phyloP scores from a whole-genome alignment of 805 yeast genomes.

The Pichia insulana region DNA sequence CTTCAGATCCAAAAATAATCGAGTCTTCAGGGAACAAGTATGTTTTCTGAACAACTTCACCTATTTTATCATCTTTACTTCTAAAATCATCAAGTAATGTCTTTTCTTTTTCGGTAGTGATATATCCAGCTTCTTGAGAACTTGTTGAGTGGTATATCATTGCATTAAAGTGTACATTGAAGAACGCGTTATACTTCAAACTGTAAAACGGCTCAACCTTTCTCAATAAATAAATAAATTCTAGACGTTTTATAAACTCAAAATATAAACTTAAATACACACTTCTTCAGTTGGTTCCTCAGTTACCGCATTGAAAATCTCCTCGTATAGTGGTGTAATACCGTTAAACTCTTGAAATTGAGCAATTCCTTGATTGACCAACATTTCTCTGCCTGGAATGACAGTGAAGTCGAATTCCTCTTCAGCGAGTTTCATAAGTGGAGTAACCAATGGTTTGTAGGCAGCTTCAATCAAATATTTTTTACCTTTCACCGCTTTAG shows the following conservation, averaged over 20 bases:
- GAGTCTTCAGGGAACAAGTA: too few relatives aligned
- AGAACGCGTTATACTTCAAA: too few relatives aligned
- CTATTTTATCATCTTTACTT: too few relatives aligned
- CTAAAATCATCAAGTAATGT: neutral
- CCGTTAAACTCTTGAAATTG: slow-evolving; percentile 80
- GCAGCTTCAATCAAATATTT: slow-evolving; percentile 83
- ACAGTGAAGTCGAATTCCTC: slow-evolving; percentile 62
- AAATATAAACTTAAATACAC: neutral
- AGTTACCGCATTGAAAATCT: slow-evolving; percentile 52
- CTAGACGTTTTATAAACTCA: neutral
- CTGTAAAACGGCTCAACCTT: too few relatives aligned
- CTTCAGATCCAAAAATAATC: neutral
- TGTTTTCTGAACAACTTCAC: too few relatives aligned
- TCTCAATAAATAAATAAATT: too few relatives aligned
- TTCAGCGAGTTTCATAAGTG: slow-evolving; percentile 70
- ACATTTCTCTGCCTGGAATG: slow-evolving; percentile 87
- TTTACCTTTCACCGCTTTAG: slow-evolving; percentile 30
- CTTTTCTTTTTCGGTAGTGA: neutral
- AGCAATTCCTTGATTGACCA: slow-evolving; percentile 85
- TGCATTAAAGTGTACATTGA: neutral
- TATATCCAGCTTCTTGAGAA: neutral
- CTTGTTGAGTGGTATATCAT: neutral
- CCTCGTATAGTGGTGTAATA: slow-evolving; percentile 50
- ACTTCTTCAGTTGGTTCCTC: slow-evolving; percentile 10
- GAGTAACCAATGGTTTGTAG: slow-evolving; percentile 82